phyloP scores from a whole-genome alignment of 257 asterid species.

The Lavandula angustifolia region DNA sequence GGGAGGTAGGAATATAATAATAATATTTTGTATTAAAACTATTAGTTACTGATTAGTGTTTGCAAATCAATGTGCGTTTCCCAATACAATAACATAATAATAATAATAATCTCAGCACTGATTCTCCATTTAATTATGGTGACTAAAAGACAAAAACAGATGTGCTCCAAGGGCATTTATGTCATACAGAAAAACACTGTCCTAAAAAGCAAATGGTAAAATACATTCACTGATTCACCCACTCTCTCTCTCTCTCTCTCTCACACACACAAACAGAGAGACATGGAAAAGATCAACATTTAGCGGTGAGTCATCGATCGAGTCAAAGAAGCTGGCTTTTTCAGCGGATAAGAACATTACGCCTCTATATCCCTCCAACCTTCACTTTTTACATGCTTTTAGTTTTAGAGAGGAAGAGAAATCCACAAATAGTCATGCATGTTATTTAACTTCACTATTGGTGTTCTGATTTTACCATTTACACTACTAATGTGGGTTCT shows the following conservation, averaged over 20 bases:
- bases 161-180: conserved; percentile 13
- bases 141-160: conserved; percentile 1
- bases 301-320: conserved; percentile 39
- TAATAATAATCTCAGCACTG: conserved; percentile 39
- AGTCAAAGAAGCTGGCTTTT: conserved; percentile 41
- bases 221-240: no score
- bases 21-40: not conserved
- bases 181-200: conserved; percentile 28
- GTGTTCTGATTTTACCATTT: conserved; percentile 21
- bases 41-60: conserved; percentile 30
- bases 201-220: conserved; percentile 45
- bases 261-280: not conserved
- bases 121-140: conserved; percentile 41
- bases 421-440: no score
- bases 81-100: conserved; percentile 35
- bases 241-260: no score
- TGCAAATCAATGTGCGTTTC: conserved; percentile 38
- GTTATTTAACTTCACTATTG: conserved; percentile 46
- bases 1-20: no score
- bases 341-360: conserved; percentile 36
- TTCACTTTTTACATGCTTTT: conserved; percentile 41
- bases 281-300: conserved; percentile 41
- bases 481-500: conserved; percentile 38
- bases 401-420: no score
- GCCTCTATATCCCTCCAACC: conserved; percentile 42